These are phyloP conservation scores for Clitoria ternatea DNA, from an alignment of 306 rosid genomes.

Conservation along the genomic window DNA sequence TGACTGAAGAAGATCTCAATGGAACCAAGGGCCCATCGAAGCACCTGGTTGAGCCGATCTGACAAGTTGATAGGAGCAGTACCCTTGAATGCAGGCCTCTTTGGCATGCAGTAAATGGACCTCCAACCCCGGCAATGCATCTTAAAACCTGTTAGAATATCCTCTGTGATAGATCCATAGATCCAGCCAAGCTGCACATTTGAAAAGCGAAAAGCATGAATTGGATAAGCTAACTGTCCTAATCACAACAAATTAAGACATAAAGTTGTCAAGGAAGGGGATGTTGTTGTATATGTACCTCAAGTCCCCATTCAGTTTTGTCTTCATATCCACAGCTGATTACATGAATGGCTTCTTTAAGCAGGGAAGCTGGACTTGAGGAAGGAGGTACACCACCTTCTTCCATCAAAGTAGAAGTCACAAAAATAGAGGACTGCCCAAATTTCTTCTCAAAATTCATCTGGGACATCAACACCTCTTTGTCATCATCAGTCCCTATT, in stretches of 20 bases:
- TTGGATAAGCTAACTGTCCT: not conserved
- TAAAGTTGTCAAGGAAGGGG: not conserved
- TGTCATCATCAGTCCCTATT: slow-evolving; percentile 61
- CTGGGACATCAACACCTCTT: slow-evolving; percentile 70
- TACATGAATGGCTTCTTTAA: slow-evolving; percentile 82
- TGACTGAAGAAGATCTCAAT: slow-evolving; percentile 90
- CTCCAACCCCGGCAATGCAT: slow-evolving; percentile 99
- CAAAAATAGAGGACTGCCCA: slow-evolving; percentile 81
- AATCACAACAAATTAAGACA: not conserved
- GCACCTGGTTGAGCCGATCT: slow-evolving; percentile 89
- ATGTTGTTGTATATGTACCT: slow-evolving; percentile 41
- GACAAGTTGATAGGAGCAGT: slow-evolving; percentile 96
- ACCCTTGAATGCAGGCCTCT: slow-evolving; percentile 81
- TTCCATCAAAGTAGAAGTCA: slow-evolving; percentile 81
- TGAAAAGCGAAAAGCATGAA: slow-evolving; percentile 4
- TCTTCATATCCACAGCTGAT: slow-evolving; percentile 90
- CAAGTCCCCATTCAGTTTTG: slow-evolving; percentile 87
- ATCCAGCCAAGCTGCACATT: slow-evolving; percentile 82
- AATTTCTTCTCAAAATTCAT: slow-evolving; percentile 85
- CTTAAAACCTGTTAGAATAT: slow-evolving; percentile 84
- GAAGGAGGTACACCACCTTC: slow-evolving; percentile 87
- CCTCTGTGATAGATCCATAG: slow-evolving; percentile 88
- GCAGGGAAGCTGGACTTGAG: slow-evolving; percentile 69
- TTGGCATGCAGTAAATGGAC: slow-evolving; percentile 82
- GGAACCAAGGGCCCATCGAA: slow-evolving; percentile 93